Base-by-base conservation (phyloP, 768 basidiomycete species). In the Rhodotorula toruloides region DNA sequence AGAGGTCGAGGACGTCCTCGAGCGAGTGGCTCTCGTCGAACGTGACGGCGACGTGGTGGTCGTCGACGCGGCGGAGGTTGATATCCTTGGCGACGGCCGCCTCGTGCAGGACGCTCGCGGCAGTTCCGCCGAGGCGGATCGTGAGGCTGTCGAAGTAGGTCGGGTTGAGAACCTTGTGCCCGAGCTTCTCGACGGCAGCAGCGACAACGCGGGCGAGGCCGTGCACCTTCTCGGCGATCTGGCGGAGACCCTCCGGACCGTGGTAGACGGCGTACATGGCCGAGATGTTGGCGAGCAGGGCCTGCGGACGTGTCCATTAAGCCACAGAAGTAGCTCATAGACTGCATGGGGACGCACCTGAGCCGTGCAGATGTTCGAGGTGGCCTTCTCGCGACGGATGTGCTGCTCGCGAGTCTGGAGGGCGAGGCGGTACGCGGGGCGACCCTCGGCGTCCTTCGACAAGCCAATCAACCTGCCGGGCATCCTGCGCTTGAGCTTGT, bases 231-330 rank as follows among this genome's bases (percentile, higher is more conserved):
- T 83, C 81, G 27, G 91, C 92, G 69, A 98, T 97, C 52, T 85
- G 84, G 63, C 82, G 80, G 36, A 99, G 82, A 63, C 93, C 92
- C 49, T 81, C 82, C 0, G 96, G 89, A 17, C 96, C 96, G 75
- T 99, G 96, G 77, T 96, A 98, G 29, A 97, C 85, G 11, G 92
- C 92, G 76, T 79, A 79, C 94, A 99, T 97, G 42, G 93, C 92
- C 27, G 96, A 91, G 91, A 97, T 97, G 79, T 99, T 99, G 27
- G 96, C 96, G 34, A 99, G 87, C 25, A 99, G 84, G 0, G 91
- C 96, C 79, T 99, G 93, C 8, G 19, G 2, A 44, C 0, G 32
- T 10, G n/a, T 14, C 7, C 2, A n/a, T 6, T 16, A 17, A 31
- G 2, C 54, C 39, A 2, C 22, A 21, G 25, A 13, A 34, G 22